phyloP scores from a whole-genome alignment of 129 eudicot species.

The Pittosporum tobira region DNA sequence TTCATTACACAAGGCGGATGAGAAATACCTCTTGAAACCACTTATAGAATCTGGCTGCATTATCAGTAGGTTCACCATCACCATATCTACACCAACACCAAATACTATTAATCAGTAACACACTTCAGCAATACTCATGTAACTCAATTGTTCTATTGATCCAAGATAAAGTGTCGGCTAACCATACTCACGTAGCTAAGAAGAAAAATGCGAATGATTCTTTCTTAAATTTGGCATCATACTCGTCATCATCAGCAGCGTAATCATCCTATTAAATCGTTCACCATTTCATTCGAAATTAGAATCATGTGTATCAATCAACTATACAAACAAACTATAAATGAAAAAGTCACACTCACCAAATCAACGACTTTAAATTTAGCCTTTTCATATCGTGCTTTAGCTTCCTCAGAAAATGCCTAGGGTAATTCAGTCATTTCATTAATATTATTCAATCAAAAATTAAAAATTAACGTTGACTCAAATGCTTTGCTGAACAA shows the following conservation, averaged over 20 bases:
- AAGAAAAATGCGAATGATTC: conserved; percentile 84
- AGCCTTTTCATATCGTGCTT: conserved; percentile 85
- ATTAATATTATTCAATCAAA: too few species aligned
- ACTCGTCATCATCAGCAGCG: conserved; percentile 93
- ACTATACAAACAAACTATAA: too few species aligned
- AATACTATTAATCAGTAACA: neutral
- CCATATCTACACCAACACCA: conserved; percentile 59
- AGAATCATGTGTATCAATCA: conserved; percentile 6
- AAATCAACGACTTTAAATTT: conserved; percentile 69
- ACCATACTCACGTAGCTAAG: conserved; percentile 73
- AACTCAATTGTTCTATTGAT: neutral
- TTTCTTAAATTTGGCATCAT: conserved; percentile 78
- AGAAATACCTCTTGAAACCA: conserved; percentile 82
- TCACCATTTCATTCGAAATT: neutral
- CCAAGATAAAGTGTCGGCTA: neutral
- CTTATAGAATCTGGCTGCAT: conserved; percentile 92
- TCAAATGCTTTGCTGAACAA: conserved; percentile 5
- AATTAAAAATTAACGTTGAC: neutral
- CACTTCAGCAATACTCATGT: neutral
- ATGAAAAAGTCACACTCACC: conserved; percentile 36
- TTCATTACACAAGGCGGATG: neutral
- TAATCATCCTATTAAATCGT: conserved; percentile 65
- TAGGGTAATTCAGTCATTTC: neutral
- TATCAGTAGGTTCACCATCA: conserved; percentile 99
- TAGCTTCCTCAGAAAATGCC: conserved; percentile 95